Conservation (phyloP, 2,329 filamentous ascomycete genomes). For the Alternaria ventricosa region DNA sequence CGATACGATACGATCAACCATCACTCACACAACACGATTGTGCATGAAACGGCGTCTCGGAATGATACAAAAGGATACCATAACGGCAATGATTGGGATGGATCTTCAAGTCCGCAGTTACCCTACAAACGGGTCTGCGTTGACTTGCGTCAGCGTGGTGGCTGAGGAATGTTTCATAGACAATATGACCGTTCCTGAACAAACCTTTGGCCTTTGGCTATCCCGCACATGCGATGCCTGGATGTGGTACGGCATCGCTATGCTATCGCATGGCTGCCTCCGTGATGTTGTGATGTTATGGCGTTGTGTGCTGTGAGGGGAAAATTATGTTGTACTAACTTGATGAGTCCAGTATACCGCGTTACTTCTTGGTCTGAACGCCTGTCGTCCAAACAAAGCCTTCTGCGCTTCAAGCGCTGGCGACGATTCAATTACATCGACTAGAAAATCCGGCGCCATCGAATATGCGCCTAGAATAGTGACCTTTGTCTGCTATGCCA, state of each 20-base stretch:
- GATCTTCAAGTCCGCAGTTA: conserved; percentile 37
- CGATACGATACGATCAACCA: background rate
- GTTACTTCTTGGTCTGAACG: background rate
- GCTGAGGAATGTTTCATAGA: conserved; percentile 58
- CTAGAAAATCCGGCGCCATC: background rate
- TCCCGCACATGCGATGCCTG: background rate
- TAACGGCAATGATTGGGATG: conserved; percentile 32
- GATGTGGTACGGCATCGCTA: background rate
- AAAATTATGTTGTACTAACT: background rate
- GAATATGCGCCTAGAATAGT: background rate
- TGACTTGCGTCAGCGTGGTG: conserved; percentile 54
- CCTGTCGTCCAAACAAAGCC: background rate
- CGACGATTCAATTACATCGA: background rate
- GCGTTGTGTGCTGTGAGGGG: background rate
- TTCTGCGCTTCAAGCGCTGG: background rate
- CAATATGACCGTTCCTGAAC: conserved; percentile 60
- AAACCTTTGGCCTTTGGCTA: conserved; percentile 43
- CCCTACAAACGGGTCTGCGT: conserved; percentile 24
- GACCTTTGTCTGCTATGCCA: background rate
- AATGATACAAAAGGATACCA: conserved; percentile 32
- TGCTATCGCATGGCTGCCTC: background rate
- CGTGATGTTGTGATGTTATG: conserved; percentile 4
- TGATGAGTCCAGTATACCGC: background rate
- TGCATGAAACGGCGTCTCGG: conserved; percentile 38
- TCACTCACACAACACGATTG: conserved; percentile 12